Conservation (phyloP, 305 asterid genomes). For the Fraxinus paxiana region DNA sequence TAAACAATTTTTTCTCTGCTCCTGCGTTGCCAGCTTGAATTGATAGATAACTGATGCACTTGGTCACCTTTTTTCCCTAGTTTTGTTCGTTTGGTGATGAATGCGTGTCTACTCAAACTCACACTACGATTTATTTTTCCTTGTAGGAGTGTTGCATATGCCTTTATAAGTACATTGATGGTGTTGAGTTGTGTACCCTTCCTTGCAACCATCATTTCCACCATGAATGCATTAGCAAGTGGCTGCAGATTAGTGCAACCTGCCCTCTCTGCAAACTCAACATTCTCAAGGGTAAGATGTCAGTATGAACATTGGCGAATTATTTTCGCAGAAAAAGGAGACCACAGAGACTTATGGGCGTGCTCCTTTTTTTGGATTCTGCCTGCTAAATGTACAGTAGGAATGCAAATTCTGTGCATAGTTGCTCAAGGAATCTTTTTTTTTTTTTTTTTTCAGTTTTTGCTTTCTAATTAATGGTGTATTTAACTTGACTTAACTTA, state of each 20-base stretch:
- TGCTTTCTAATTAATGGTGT: background rate
- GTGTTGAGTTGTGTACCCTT: slow-evolving; percentile 68
- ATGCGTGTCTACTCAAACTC: background rate
- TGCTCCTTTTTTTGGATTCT: slow-evolving; percentile 27
- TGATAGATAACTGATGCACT: background rate
- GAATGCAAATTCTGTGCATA: slow-evolving; percentile 16
- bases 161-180: slow-evolving; percentile 60
- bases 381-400: slow-evolving; percentile 30
- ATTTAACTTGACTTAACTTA: slow-evolving; percentile 20
- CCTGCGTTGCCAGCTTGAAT: background rate
- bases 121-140: background rate
- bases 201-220: slow-evolving; percentile 95
- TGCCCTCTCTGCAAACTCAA: slow-evolving; percentile 88
- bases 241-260: slow-evolving; percentile 82
- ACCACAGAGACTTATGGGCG: too few relatives aligned
- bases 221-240: slow-evolving; percentile 60
- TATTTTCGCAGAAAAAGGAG: slow-evolving; percentile 8
- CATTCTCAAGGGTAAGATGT: slow-evolving; percentile 53
- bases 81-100: too few relatives aligned
- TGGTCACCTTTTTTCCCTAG: background rate
- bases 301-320: slow-evolving; percentile 38
- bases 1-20: background rate
- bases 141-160: slow-evolving; percentile 85
- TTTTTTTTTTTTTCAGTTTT: too few relatives aligned
- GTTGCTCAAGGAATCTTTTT: too few relatives aligned